Base-by-base conservation (phyloP, 1,284 basidiomycete genomes). In the Athelia sp. region DNA sequence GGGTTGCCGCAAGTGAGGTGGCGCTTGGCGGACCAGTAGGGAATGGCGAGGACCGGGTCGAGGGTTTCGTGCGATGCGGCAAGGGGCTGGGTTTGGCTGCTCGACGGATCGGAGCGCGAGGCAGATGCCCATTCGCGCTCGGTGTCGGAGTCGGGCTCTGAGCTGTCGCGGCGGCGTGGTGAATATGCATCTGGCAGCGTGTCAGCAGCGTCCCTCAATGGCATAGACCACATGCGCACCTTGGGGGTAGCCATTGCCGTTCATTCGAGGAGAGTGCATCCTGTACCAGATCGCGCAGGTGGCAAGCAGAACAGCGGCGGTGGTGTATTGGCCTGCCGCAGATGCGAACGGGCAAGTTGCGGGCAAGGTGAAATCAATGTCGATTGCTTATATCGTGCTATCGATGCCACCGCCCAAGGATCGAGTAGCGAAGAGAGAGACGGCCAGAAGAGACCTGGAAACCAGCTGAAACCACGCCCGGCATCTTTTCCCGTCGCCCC, bases 1-100 rank as follows among this genome's bases (percentile, higher is more conserved):
- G 91, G 89, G 60, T 93, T 93, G 34, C 92, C 91, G 63, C 88
- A 90, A 10, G 90, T 93, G 34, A 88, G 78, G 68, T 95, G 92
- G 38, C 91, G 84, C 63, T 93, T 93, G 6, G 84, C 81, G 36
- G 84, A 85, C 84, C 87, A 90, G 65, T 87, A 86, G 0, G 86
- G 84, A 21, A 87, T 76, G 34, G 81, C 74, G 46, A 84, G 81
- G 21, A 75, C 66, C 46, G 77, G 67, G 50, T 87, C 82, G 2
- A 70, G 57, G 3, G 74, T 72, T 23, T 60, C 67, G 19, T 74
- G 60, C 3, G 74, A 76, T 23, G 63, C 60, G 43, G 69, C 67
- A n/a, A 54, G 4, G 22, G 49, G 52, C 50, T 59, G 61, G 4
- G 62, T 71, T 3, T 62, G 67, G 21, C 59, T 62, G 2, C 73